phyloP scores from a whole-genome alignment of 2,329 filamentous ascomycete species.

The Aspergillus tubingensis region DNA sequence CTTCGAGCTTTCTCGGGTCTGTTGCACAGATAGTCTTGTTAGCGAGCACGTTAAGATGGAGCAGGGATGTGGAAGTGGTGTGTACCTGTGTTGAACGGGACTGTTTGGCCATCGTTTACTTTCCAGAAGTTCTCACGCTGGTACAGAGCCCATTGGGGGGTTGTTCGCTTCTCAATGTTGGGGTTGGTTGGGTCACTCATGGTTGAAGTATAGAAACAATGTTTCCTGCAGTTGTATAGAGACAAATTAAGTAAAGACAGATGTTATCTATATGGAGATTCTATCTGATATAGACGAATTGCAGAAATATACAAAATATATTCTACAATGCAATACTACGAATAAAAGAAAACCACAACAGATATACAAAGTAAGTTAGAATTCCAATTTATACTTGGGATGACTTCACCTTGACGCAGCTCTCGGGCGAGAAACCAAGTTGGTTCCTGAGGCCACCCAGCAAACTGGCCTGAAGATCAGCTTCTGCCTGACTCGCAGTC shows the following conservation, averaged over 20 bases:
- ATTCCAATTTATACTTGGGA: slow-evolving; percentile 10
- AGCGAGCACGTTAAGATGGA: neutral
- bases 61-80: neutral
- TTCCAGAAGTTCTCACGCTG: slow-evolving; percentile 60
- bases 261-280: neutral
- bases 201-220: neutral
- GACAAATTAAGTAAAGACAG: neutral
- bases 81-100: slow-evolving; percentile 56
- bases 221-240: neutral
- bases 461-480: neutral
- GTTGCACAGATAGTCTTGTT: neutral
- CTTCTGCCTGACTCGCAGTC: neutral
- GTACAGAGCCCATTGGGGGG: slow-evolving; percentile 57
- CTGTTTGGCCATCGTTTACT: slow-evolving; percentile 52
- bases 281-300: neutral
- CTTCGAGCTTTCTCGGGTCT: slow-evolving; percentile 61
- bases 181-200: slow-evolving; percentile 53
- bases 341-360: neutral
- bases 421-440: slow-evolving; percentile 15
- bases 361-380: neutral
- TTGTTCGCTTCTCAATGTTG: slow-evolving; percentile 52
- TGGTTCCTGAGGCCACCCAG: slow-evolving; percentile 4
- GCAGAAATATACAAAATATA: neutral
- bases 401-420: slow-evolving; percentile 35
- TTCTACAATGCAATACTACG: neutral